Percentiles rank a stretch among this genome's conserved stretches.
phyloP scores from a whole-genome alignment of 2,329 filamentous ascomycete genomes.

The Colletotrichum sp. region DNA sequence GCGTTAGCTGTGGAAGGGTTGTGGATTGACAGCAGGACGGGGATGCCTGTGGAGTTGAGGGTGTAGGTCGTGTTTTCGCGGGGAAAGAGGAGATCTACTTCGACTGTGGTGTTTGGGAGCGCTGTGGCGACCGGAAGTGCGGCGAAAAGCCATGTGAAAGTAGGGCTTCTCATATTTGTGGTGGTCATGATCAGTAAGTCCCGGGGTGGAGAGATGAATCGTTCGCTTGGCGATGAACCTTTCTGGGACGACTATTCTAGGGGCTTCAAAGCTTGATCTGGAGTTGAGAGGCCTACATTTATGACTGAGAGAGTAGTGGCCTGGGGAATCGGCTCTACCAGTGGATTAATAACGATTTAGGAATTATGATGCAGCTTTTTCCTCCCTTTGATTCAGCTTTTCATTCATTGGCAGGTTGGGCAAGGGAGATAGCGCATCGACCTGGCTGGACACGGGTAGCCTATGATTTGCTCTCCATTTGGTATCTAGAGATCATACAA shows the following conservation, averaged over 20 bases:
- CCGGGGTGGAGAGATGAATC: no score
- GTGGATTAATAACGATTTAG: no score
- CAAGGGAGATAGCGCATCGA: no score
- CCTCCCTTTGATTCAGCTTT: fast-evolving
- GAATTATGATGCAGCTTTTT: fast-evolving
- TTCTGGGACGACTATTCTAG: fast-evolving
- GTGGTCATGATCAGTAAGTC: neutral
- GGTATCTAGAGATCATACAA: no score
- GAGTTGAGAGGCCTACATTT: neutral
- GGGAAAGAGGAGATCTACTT: constrained; percentile 6
- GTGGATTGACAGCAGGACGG: neutral
- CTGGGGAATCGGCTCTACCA: fast-evolving
- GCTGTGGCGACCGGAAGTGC: neutral
- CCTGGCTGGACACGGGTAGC: no score
- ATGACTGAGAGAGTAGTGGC: fast-evolving
- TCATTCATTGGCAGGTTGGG: fast-evolving
- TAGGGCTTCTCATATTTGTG: neutral
- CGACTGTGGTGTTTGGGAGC: neutral
- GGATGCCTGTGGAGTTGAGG: neutral
- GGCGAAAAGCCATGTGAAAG: neutral
- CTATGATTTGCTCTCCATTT: no score
- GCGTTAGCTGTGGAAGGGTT: neutral
- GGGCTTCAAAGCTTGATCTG: no score
- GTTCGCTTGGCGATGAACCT: neutral
- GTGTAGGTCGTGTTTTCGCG: neutral